phyloP scores from a whole-genome alignment of 257 asterid species.

The Prunella vulgaris region DNA sequence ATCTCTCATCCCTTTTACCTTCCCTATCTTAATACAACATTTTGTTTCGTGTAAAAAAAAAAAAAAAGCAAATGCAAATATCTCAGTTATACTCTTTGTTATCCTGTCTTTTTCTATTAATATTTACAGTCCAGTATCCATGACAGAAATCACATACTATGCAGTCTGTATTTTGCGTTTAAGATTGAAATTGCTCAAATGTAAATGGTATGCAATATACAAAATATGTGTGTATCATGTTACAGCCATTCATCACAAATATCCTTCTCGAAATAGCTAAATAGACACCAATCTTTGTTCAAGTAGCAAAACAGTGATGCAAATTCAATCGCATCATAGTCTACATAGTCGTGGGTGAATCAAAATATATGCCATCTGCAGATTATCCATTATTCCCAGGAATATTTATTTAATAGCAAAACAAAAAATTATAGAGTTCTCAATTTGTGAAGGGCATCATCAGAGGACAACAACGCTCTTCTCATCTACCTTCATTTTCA shows the following conservation, averaged over 20 bases:
- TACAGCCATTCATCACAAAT: not conserved
- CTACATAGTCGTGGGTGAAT: not conserved
- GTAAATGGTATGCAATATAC: not conserved
- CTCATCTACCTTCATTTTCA: not conserved
- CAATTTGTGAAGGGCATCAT: not conserved
- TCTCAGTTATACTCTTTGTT: not conserved
- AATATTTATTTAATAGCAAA: not conserved
- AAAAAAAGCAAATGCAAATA: not conserved
- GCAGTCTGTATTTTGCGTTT: not conserved
- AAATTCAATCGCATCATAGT: not conserved
- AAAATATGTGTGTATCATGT: not conserved
- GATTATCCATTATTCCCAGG: not conserved
- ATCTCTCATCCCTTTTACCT: too few species aligned
- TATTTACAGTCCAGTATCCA: constrained; percentile 1
- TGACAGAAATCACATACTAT: not conserved
- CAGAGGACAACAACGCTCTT: not conserved
- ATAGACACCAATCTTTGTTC: not conserved
- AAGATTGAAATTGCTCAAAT: not conserved
- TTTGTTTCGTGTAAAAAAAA: too few species aligned
- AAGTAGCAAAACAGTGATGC: not conserved
- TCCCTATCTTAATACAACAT: too few species aligned
- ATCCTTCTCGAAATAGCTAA: not conserved
- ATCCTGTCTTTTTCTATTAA: not conserved
- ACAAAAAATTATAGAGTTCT: not conserved
- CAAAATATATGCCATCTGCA: constrained; percentile 1